Conservation (phyloP, 306 rosid genomes). For the Cicer pinnatifidum region DNA sequence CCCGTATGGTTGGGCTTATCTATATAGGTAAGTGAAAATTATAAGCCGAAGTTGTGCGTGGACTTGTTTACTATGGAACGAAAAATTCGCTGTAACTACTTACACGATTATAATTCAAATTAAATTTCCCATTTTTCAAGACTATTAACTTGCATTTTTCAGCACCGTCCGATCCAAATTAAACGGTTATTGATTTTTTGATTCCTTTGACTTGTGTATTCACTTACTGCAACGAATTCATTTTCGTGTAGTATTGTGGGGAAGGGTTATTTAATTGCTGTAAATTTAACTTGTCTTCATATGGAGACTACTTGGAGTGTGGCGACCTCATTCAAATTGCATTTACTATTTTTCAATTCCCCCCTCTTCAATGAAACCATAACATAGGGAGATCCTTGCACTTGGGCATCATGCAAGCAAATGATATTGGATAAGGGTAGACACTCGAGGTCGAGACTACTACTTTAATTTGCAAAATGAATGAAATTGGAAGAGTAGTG, state of each 20-base stretch:
- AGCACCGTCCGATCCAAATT: no score
- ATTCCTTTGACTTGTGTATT: no score
- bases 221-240: no score
- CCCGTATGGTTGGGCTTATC: conserved; percentile 33
- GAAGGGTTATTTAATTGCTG: background rate
- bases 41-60: conserved; percentile 7
- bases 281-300: conserved; percentile 24
- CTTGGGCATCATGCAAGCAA: conserved; percentile 18
- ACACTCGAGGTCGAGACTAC: conserved; percentile 32
- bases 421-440: conserved; percentile 21
- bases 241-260: no score
- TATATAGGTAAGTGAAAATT: background rate
- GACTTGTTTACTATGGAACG: conserved; percentile 10
- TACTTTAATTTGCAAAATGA: background rate
- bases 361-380: background rate
- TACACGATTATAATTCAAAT: no score
- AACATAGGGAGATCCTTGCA: conserved; percentile 11
- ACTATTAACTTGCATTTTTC: no score
- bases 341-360: background rate
- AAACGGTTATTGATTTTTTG: no score
- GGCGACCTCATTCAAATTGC: background rate
- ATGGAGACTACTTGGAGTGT: background rate
- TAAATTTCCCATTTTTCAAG: no score
- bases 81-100: no score
- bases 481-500: background rate